phyloP scores from a whole-genome alignment of 2,329 filamentous ascomycete genomes.

The Trichoderma sp. region DNA sequence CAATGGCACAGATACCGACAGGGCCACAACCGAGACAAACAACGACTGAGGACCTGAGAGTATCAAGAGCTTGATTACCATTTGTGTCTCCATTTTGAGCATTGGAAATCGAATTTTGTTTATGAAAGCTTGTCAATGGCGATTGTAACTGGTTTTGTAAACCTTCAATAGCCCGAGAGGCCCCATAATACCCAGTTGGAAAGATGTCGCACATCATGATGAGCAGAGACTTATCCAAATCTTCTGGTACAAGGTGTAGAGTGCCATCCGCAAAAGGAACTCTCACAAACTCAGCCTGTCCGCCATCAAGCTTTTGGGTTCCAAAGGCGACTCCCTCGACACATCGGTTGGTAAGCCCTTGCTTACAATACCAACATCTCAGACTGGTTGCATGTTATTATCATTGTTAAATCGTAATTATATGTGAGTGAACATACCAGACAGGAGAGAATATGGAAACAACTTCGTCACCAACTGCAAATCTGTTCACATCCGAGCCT shows the following conservation, averaged over 20 bases:
- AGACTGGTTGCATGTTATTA: background rate
- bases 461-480: background rate
- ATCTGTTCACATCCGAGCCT: background rate
- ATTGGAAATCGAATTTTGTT: background rate
- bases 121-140: background rate
- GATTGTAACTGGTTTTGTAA: background rate
- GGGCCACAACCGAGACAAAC: slow-evolving; percentile 2
- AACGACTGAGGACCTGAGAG: background rate
- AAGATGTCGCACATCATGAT: slow-evolving; percentile 13
- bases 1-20: slow-evolving; percentile 4
- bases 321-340: background rate
- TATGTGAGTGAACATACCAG: background rate
- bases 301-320: slow-evolving; percentile 3
- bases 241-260: background rate
- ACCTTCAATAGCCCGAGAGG: background rate
- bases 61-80: background rate
- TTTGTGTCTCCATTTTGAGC: background rate
- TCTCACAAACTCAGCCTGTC: slow-evolving; percentile 3
- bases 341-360: background rate
- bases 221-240: background rate
- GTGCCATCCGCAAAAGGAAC: slow-evolving; percentile 8
- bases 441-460: slow-evolving; percentile 2
- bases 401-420: background rate
- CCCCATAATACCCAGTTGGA: slow-evolving; percentile 2
- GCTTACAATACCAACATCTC: background rate